A percentile compares a stretch with the other conserved stretches of the same genome.
Evolutionary conservation across 139 green algal species (phyloP).

Genomic region (Chlorella sp.): DNA sequence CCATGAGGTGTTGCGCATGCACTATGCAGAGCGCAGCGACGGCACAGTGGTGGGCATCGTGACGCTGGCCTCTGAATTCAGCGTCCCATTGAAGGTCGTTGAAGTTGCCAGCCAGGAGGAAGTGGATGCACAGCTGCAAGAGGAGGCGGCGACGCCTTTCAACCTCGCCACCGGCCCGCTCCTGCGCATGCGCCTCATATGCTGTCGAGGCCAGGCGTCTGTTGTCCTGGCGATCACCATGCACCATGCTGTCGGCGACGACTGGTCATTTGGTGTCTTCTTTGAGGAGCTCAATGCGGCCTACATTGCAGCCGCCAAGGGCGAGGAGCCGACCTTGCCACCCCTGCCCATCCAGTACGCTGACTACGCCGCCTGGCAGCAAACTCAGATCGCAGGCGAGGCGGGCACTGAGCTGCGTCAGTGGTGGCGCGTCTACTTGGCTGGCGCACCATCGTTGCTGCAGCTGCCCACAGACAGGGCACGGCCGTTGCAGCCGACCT

Average conservation of each 20-base stretch:
- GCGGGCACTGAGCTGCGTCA: not conserved
- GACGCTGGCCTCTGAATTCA: not conserved
- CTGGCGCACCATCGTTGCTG: not conserved
- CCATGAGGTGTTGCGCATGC: not conserved
- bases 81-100: not conserved
- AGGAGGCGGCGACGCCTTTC: not conserved
- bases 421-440: conserved; percentile 13
- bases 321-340: not conserved
- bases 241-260: not conserved
- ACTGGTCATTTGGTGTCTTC: not conserved
- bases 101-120: not conserved
- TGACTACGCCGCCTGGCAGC: conserved; percentile 22
- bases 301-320: not conserved
- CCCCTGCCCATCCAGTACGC: conserved; percentile 11
- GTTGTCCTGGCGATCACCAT: not conserved
- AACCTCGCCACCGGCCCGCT: not conserved
- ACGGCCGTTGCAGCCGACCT: conserved; percentile 2
- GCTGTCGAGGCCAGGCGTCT: not conserved
- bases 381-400: not conserved
- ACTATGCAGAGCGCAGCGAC: not conserved
- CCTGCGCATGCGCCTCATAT: not conserved
- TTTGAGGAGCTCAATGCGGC: not conserved
- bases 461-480: conserved; percentile 10
- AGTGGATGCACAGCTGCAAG: not conserved
- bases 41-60: not conserved